These are phyloP conservation scores for Lasiosphaeriaceae sp. DNA, from an alignment of 495 filamentous ascomycete genomes.

Conservation along the genomic window DNA sequence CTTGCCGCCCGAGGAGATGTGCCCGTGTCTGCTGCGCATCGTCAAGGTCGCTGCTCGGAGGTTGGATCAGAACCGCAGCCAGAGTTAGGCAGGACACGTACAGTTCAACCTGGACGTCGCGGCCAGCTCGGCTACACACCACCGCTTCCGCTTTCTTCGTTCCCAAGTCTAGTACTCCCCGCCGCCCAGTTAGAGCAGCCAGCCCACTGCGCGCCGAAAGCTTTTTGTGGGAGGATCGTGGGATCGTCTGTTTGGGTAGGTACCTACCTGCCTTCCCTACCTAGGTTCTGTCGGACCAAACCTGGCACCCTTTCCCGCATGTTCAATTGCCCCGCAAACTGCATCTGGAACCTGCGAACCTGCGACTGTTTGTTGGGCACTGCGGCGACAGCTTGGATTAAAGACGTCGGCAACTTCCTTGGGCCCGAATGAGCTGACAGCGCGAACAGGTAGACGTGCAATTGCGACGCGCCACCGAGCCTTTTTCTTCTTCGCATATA, in stretches of 20 bases:
- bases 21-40: slow-evolving; percentile 21
- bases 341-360: neutral
- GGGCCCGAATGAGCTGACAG: neutral
- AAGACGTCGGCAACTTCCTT: too few species aligned
- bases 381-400: too few species aligned
- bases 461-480: too few species aligned
- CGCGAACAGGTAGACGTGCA: neutral
- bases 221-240: neutral
- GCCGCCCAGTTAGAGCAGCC: too few species aligned
- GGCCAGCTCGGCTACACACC: neutral
- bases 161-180: too few species aligned
- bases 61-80: slow-evolving; percentile 9
- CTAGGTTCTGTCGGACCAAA: neutral
- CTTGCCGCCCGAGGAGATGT: slow-evolving; percentile 28
- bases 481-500: too few species aligned
- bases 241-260: slow-evolving; percentile 5
- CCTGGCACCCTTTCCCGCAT: slow-evolving; percentile 4
- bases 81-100: slow-evolving; percentile 6
- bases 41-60: slow-evolving; percentile 28
- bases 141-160: neutral
- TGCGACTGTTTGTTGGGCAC: neutral
- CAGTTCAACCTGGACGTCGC: slow-evolving; percentile 10
- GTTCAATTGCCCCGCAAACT: slow-evolving; percentile 26
- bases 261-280: neutral
- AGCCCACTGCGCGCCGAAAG: neutral